These are phyloP conservation scores for Pseudocercospora musae DNA, from an alignment of 2,329 filamentous ascomycete genomes.

Conservation along the genomic window DNA sequence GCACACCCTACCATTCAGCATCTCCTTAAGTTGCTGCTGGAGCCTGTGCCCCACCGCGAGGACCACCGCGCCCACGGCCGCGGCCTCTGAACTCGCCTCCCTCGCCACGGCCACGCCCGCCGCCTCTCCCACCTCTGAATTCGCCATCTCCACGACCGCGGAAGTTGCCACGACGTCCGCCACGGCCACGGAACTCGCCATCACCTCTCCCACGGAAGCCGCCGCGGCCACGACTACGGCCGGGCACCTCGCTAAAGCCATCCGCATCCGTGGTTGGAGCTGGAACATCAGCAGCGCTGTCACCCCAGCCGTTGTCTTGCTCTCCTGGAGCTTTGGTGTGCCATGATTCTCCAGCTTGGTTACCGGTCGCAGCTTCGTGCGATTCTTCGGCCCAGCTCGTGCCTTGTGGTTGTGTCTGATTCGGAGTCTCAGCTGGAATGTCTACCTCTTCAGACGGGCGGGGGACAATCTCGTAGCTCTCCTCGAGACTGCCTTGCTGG, in stretches of 20 bases:
- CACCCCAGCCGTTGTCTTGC: slow-evolving; percentile 17
- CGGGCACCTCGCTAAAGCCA: slow-evolving; percentile 66
- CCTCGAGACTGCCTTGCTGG: slow-evolving; percentile 52
- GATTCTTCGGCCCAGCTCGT: slow-evolving; percentile 80
- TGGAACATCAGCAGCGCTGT: slow-evolving; percentile 14
- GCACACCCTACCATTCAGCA: background rate
- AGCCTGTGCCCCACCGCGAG: slow-evolving; percentile 23
- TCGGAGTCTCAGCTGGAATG: slow-evolving; percentile 55
- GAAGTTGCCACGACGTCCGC: slow-evolving; percentile 22
- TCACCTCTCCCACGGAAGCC: slow-evolving; percentile 41
- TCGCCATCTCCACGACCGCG: slow-evolving; percentile 37
- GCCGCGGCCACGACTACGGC: slow-evolving; percentile 36
- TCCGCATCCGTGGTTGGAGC: slow-evolving; percentile 43
- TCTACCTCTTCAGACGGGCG: slow-evolving; percentile 73
- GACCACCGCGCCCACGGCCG: slow-evolving; percentile 25
- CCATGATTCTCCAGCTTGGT: slow-evolving; percentile 33
- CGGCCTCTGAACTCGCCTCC: slow-evolving; percentile 23
- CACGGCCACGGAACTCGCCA: slow-evolving; percentile 33
- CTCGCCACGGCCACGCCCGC: slow-evolving; percentile 42
- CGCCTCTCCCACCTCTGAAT: slow-evolving; percentile 34
- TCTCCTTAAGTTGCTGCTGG: slow-evolving; percentile 20
- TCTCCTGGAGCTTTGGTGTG: slow-evolving; percentile 42
- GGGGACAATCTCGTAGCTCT: slow-evolving; percentile 73
- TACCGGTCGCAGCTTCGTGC: slow-evolving; percentile 28
- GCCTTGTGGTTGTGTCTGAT: slow-evolving; percentile 51